phyloP scores from a whole-genome alignment of 2,329 filamentous ascomycete species.

The Ilyonectria robusta region DNA sequence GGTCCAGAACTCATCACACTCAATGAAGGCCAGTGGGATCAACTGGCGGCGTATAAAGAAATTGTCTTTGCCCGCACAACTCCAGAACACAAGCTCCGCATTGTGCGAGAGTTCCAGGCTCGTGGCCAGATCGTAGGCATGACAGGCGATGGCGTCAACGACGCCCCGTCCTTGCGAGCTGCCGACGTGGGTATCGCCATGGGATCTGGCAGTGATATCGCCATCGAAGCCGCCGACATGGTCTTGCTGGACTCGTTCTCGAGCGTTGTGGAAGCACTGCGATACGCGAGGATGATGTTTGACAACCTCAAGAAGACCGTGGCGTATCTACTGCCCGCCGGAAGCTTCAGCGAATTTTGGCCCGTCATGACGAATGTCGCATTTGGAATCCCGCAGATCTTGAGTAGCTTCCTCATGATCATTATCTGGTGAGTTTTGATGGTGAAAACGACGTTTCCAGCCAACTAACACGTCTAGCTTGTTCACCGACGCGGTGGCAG shows the following conservation, averaged over 20 bases:
- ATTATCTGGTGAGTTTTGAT: conserved; percentile 67
- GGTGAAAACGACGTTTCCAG: background rate
- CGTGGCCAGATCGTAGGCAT: conserved; percentile 80
- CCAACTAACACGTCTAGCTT: conserved; percentile 60
- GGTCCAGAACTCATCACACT: conserved; percentile 77
- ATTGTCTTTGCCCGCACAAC: conserved; percentile 83
- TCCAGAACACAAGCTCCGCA: conserved; percentile 83
- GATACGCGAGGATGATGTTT: conserved; percentile 82
- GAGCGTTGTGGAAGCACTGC: conserved; percentile 79
- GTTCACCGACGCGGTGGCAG: conserved; percentile 83
- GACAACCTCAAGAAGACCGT: conserved; percentile 82
- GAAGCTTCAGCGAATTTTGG: conserved; percentile 83
- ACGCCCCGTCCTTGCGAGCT: conserved; percentile 83
- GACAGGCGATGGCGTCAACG: conserved; percentile 91
- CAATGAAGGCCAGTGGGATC: conserved; percentile 78
- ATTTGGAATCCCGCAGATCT: conserved; percentile 80
- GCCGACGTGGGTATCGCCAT: conserved; percentile 89
- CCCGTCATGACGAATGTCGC: conserved; percentile 81
- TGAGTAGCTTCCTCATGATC: conserved; percentile 82
- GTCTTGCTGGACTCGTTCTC: conserved; percentile 83
- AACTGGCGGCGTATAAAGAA: conserved; percentile 75
- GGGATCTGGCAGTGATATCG: conserved; percentile 85
- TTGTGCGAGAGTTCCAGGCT: conserved; percentile 81
- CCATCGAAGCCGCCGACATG: conserved; percentile 85
- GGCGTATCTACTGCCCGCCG: conserved; percentile 81